Evolutionary conservation across 257 asterid species (phyloP).

Genomic region (Primulina tabacum): DNA sequence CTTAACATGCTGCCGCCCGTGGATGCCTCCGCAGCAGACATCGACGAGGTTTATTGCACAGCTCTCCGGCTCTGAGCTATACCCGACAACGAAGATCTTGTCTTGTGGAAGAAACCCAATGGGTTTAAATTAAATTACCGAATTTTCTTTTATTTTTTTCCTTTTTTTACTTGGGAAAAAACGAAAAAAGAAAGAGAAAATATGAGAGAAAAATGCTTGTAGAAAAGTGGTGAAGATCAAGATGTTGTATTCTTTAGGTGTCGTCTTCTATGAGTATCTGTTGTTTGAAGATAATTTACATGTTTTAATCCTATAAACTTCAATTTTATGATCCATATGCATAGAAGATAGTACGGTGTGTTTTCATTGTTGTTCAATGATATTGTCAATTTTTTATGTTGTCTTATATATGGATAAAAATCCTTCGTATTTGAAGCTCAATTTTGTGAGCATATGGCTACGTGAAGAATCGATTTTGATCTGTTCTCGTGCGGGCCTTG

Average conservation of each 20-base stretch:
- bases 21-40: constrained; percentile 21
- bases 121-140: background rate
- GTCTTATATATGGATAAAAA: constrained; percentile 1
- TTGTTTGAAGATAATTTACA: constrained; percentile 33
- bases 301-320: constrained; percentile 27
- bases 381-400: background rate
- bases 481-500: background rate
- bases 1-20: constrained; percentile 44
- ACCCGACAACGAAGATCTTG: background rate
- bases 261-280: constrained; percentile 30
- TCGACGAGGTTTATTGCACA: constrained; percentile 39
- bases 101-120: background rate
- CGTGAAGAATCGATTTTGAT: background rate
- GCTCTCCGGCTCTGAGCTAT: constrained; percentile 42
- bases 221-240: constrained; percentile 7
- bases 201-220: background rate
- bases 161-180: background rate
- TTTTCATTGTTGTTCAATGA: background rate
- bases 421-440: background rate
- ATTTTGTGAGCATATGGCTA: background rate
- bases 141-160: background rate
- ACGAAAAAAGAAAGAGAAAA: background rate
- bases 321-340: constrained; percentile 24
- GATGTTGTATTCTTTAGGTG: constrained; percentile 6
- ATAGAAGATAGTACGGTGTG: constrained; percentile 18